A percentile compares a stretch with the other conserved stretches of the same genome.
Evolutionary conservation across 139 green algal genomes (phyloP).

Genomic region (Closterium sp.): DNA sequence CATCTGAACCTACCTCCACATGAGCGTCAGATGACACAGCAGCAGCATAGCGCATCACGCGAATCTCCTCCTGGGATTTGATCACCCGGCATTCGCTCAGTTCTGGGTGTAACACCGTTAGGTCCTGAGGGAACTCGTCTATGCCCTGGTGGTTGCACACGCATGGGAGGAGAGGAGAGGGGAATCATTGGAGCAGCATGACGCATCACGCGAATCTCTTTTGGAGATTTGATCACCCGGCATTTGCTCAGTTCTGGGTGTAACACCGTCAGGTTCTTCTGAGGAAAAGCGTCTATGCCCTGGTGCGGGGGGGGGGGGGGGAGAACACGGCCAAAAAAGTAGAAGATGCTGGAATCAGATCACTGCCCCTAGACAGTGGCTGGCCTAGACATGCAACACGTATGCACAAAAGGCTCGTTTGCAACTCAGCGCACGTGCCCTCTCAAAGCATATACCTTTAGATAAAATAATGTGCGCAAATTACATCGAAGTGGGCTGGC

Average conservation of each 20-base stretch:
- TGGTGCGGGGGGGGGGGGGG: no score
- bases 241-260: no score
- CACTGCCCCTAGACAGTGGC: no score
- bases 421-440: neutral
- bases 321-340: neutral
- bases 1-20: neutral
- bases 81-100: constrained; percentile 61
- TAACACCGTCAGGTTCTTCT: no score
- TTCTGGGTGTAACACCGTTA: constrained; percentile 52
- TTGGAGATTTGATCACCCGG: no score
- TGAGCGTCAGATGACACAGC: neutral
- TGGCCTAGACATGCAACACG: no score
- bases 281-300: no score
- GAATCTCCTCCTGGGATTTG: constrained; percentile 57
- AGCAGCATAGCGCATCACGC: neutral
- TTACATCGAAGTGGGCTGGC: constrained; percentile 15
- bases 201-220: no score
- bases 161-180: no score
- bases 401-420: neutral
- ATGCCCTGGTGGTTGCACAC: constrained; percentile 47
- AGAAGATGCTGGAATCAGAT: no score
- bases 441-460: neutral
- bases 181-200: no score
- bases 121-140: constrained; percentile 58
- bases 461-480: neutral